Conservation (phyloP, 2,329 filamentous ascomycete genomes). For the Diplodia seriata region DNA sequence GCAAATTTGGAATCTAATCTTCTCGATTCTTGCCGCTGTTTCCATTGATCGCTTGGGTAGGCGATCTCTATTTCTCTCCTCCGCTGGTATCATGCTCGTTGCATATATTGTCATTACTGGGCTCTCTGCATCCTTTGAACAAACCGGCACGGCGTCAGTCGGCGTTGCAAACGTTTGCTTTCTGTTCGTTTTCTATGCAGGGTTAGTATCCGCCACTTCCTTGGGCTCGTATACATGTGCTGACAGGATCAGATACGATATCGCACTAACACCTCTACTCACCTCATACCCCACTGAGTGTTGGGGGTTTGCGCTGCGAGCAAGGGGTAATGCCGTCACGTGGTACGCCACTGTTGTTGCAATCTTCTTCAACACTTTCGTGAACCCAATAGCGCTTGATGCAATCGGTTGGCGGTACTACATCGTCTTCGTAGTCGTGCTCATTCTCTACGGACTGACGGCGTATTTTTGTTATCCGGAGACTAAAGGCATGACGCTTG, state of each 20-base stretch:
- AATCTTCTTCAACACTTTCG: conserved; percentile 54
- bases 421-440: conserved; percentile 41
- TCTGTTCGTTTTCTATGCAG: conserved; percentile 39
- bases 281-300: conserved; percentile 57
- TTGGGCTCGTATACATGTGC: not conserved
- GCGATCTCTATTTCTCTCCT: conserved; percentile 46
- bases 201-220: not conserved
- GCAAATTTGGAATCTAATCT: conserved; percentile 67
- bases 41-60: conserved; percentile 46
- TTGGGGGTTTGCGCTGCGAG: conserved; percentile 54
- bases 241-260: conserved; percentile 35
- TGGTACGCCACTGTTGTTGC: conserved; percentile 55
- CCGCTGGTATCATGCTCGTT: conserved; percentile 49
- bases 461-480: conserved; percentile 41
- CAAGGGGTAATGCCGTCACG: conserved; percentile 54
- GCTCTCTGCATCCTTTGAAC: conserved; percentile 16
- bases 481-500: conserved; percentile 39
- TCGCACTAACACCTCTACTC: conserved; percentile 45
- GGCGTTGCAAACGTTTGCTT: conserved; percentile 43
- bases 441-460: conserved; percentile 31
- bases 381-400: conserved; percentile 53
- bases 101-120: conserved; percentile 45
- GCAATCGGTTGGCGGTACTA: conserved; percentile 54
- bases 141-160: conserved; percentile 26
- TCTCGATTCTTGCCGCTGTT: conserved; percentile 55